Evolutionary conservation across 169 alveolate species (phyloP).

Genomic region (Plasmodium relictum): DNA sequence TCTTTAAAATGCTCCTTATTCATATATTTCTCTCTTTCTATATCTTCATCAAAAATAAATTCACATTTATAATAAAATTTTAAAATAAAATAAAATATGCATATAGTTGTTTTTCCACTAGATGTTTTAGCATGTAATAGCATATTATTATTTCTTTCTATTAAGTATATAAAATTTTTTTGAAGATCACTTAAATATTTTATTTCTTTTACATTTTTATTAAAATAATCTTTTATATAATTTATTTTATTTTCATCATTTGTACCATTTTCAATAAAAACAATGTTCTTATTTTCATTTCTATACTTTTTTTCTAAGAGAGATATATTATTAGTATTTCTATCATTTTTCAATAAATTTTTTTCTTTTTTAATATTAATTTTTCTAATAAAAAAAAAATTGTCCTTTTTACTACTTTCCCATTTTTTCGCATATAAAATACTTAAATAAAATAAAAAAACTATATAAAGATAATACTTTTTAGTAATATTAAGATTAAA

Average conservation of each 20-base stretch:
- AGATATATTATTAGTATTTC: neutral
- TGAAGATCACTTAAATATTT: conserved; percentile 53
- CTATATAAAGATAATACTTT: conserved; percentile 5
- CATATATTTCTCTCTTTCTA: conserved; percentile 43
- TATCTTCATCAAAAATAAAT: conserved; percentile 66
- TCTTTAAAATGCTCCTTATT: neutral
- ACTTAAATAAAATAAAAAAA: conserved; percentile 29
- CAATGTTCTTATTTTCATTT: conserved; percentile 22
- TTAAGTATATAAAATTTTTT: conserved; percentile 52
- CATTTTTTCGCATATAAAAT: conserved; percentile 52
- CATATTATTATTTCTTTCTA: conserved; percentile 63
- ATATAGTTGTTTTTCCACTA: conserved; percentile 75
- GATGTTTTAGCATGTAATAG: conserved; percentile 69
- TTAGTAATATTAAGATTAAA: conserved; percentile 16
- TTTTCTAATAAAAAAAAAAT: conserved; percentile 21
- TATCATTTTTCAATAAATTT: neutral
- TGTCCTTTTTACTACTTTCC: neutral
- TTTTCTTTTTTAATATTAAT: neutral
- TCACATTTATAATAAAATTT: conserved; percentile 56
- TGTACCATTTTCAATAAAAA: conserved; percentile 37
- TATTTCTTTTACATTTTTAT: conserved; percentile 46
- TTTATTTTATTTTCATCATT: conserved; percentile 48
- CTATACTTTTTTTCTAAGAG: conserved; percentile 23
- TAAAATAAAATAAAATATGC: conserved; percentile 55
- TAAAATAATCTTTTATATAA: conserved; percentile 18